phyloP scores from a whole-genome alignment of 192 early-diverging fungal species.

The Linnemannia elongata region DNA sequence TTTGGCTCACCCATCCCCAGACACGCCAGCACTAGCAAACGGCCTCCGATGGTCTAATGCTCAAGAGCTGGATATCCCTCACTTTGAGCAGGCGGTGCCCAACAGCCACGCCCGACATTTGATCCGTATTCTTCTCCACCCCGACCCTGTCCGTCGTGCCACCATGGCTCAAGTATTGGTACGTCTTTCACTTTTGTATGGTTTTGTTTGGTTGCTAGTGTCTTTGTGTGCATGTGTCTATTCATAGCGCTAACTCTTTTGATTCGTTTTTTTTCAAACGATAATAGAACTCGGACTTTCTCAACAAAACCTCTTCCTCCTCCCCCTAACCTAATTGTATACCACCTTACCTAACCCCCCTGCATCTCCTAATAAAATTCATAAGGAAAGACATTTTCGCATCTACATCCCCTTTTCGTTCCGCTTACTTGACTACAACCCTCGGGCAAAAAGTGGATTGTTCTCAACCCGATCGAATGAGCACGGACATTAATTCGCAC shows the following conservation, averaged over 20 bases:
- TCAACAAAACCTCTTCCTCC: background rate
- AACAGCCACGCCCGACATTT: conserved; percentile 49
- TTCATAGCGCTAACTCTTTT: background rate
- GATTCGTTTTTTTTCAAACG: background rate
- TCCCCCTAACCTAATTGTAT: background rate
- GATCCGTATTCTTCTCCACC: conserved; percentile 54
- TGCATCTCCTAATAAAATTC: background rate
- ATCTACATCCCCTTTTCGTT: background rate
- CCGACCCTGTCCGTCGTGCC: conserved; percentile 56
- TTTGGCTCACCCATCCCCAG: conserved; percentile 58
- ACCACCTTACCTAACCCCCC: background rate
- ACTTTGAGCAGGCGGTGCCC: conserved; percentile 52
- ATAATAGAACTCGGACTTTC: conserved; percentile 12
- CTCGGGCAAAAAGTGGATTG: no score
- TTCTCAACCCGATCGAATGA: no score
- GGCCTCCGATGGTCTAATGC: conserved; percentile 58
- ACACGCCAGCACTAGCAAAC: conserved; percentile 58
- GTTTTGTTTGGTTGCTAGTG: background rate
- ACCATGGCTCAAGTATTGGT: conserved; percentile 55
- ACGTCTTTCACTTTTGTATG: background rate
- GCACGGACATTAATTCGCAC: no score
- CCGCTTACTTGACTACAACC: no score
- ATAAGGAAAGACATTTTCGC: background rate
- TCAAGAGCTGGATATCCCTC: conserved; percentile 58
- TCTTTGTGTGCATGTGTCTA: background rate